Percentiles rank a stretch among this genome's conserved stretches.
Conservation (phyloP, 192 early-diverging fungal species). For the Kappamyces sp. region DNA sequence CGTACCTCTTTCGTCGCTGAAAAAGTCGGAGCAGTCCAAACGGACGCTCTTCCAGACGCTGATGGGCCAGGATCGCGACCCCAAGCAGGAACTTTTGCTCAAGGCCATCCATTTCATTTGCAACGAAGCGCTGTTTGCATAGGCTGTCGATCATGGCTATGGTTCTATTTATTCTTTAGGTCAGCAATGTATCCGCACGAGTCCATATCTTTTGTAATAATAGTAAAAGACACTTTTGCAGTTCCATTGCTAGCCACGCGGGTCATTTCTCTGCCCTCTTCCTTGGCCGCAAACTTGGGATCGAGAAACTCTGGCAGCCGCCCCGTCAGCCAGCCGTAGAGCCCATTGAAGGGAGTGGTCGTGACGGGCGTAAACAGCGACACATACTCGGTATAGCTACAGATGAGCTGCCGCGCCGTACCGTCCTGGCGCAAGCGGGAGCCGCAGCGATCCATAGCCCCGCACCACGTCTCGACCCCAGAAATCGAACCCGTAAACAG, state of each 20-base stretch:
- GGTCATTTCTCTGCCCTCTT: constrained; percentile 52
- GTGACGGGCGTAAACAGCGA: constrained; percentile 50
- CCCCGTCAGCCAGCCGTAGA: constrained; percentile 45
- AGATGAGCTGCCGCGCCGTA: constrained; percentile 15
- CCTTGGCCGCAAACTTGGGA: constrained; percentile 42
- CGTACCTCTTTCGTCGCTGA: too few relatives aligned
- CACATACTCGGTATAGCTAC: constrained; percentile 41
- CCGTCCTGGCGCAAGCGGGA: constrained; percentile 34
- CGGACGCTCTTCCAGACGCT: too few relatives aligned
- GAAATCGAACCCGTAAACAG: constrained; percentile 53
- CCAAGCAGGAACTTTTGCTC: too few relatives aligned
- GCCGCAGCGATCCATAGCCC: constrained; percentile 46
- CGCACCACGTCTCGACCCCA: constrained; percentile 58
- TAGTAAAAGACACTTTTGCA: constrained; percentile 45
- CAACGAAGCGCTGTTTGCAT: too few relatives aligned
- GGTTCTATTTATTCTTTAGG: too few relatives aligned
- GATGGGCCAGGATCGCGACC: too few relatives aligned
- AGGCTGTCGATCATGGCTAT: too few relatives aligned
- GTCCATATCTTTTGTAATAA: constrained; percentile 46
- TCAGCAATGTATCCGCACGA: constrained; percentile 35
- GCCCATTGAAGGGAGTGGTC: constrained; percentile 44
- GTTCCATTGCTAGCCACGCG: constrained; percentile 49
- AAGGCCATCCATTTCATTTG: too few relatives aligned
- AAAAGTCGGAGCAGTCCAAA: too few relatives aligned
- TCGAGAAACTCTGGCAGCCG: constrained; percentile 55